These are phyloP conservation scores for Blastomyces parvus DNA, from an alignment of 2,329 filamentous ascomycete species.

Conservation along the genomic window DNA sequence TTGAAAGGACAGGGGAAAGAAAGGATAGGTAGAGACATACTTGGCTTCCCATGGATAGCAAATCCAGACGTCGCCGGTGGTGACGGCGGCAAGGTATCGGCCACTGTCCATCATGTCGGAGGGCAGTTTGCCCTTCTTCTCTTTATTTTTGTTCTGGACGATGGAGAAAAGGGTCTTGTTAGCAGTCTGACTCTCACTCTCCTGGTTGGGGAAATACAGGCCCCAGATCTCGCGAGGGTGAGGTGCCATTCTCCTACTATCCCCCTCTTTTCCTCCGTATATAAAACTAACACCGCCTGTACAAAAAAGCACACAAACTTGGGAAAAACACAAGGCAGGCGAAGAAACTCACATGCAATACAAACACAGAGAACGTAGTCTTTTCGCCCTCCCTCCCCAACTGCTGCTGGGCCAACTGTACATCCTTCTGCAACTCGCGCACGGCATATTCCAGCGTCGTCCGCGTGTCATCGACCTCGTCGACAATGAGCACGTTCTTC, in stretches of 20 bases:
- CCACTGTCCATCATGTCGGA: conserved; percentile 61
- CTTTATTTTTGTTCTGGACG: conserved; percentile 84
- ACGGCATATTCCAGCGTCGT: conserved; percentile 93
- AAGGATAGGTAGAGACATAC: conserved; percentile 35
- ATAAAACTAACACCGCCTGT: not conserved
- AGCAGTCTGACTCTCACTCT: conserved; percentile 4
- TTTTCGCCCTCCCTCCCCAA: conserved; percentile 59
- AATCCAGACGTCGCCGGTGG: conserved; percentile 92
- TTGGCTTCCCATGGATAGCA: conserved; percentile 97
- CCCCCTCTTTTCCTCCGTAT: not conserved
- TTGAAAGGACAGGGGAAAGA: conserved; percentile 8
- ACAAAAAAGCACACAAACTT: not conserved
- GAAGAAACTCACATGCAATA: conserved; percentile 70
- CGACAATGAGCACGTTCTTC: conserved; percentile 85
- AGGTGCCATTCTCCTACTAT: not conserved
- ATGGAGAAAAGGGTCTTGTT: conserved; percentile 13
- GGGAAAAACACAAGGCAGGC: not conserved
- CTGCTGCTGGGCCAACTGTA: conserved; percentile 66
- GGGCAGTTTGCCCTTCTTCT: conserved; percentile 82
- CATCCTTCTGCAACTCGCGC: conserved; percentile 87
- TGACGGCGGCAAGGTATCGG: conserved; percentile 76
- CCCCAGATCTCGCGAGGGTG: not conserved
- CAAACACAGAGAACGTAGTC: conserved; percentile 90
- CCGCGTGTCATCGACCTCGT: conserved; percentile 91
- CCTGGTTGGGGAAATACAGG: not conserved